Percentiles rank a stretch among this genome's conserved stretches.
Evolutionary conservation across 768 basidiomycete species (phyloP).

Genomic region (Mycena rosella): DNA sequence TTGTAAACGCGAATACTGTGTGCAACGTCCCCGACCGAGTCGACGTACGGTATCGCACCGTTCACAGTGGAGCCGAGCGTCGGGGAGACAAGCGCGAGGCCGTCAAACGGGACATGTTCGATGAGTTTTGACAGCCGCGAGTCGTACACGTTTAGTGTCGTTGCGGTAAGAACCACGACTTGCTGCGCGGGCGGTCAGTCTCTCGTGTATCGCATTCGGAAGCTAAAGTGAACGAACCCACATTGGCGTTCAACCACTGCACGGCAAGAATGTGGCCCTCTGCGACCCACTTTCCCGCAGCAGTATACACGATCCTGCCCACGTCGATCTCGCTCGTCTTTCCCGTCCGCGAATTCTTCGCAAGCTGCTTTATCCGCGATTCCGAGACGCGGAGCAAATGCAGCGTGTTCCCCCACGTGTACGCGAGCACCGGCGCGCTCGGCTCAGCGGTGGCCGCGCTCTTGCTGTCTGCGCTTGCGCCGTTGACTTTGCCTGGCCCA

Average conservation of each 20-base stretch:
- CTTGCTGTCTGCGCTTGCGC: slow-evolving; percentile 39
- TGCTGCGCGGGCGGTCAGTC: slow-evolving; percentile 60
- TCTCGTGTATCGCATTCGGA: slow-evolving; percentile 15
- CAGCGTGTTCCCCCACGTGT: slow-evolving; percentile 84
- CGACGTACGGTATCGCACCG: slow-evolving; percentile 61
- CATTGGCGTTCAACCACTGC: slow-evolving; percentile 91
- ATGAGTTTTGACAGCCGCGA: slow-evolving; percentile 65
- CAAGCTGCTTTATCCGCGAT: slow-evolving; percentile 61
- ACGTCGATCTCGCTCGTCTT: slow-evolving; percentile 71
- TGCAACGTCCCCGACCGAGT: slow-evolving; percentile 65
- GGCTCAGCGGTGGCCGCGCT: slow-evolving; percentile 23
- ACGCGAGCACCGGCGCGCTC: slow-evolving; percentile 78
- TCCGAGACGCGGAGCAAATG: slow-evolving; percentile 77
- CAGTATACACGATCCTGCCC: slow-evolving; percentile 74
- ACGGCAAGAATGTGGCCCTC: slow-evolving; percentile 76
- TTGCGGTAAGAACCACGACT: slow-evolving; percentile 71
- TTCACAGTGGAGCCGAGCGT: slow-evolving; percentile 60
- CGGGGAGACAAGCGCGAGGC: slow-evolving; percentile 67
- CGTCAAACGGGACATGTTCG: slow-evolving; percentile 72
- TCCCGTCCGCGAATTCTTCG: slow-evolving; percentile 68
- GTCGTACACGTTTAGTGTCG: slow-evolving; percentile 79
- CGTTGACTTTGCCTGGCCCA: slow-evolving; percentile 37
- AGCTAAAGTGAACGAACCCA: slow-evolving; percentile 63
- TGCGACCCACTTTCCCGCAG: slow-evolving; percentile 69
- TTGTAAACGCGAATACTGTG: slow-evolving; percentile 88